Evolutionary conservation across 306 rosid genomes (phyloP).

Genomic region (Vigna mungo): DNA sequence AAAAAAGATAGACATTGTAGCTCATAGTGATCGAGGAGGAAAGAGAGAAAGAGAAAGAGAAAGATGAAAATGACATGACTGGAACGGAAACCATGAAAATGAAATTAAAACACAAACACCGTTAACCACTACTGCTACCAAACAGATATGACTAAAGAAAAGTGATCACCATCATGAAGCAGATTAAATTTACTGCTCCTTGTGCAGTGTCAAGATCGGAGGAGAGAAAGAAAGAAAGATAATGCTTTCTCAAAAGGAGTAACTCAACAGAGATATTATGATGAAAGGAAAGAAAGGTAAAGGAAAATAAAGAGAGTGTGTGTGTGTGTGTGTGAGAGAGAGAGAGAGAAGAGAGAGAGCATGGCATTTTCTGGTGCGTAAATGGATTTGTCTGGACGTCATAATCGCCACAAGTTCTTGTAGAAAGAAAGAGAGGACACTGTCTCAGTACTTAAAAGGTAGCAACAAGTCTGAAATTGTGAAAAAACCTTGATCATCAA

Average conservation of each 20-base stretch:
- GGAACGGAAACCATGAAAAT: conserved; percentile 74
- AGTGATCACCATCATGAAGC: conserved; percentile 35
- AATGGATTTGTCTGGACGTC: conserved; percentile 45
- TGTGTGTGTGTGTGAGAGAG: background rate
- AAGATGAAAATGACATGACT: conserved; percentile 82
- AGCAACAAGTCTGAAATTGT: conserved; percentile 51
- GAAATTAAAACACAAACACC: conserved; percentile 41
- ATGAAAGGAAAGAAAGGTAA: conserved; percentile 38
- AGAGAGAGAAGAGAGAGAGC: background rate
- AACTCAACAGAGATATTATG: conserved; percentile 47
- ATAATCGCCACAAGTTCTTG: conserved; percentile 41
- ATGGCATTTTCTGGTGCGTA: conserved; percentile 44
- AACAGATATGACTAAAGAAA: conserved; percentile 49
- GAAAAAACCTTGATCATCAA: conserved; percentile 45
- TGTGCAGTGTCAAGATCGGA: conserved; percentile 40
- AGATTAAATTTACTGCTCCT: conserved; percentile 43
- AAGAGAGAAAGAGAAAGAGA: conserved; percentile 28
- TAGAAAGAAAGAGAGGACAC: conserved; percentile 55
- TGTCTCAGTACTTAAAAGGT: conserved; percentile 56
- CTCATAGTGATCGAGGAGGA: conserved; percentile 38
- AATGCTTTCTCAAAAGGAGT: conserved; percentile 59
- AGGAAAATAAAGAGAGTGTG: background rate
- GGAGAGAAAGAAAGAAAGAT: conserved; percentile 40
- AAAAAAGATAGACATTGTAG: conserved; percentile 69
- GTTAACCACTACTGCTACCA: conserved; percentile 41